A percentile compares a stretch with the other conserved stretches of the same genome.
Conservation (phyloP, 129 eudicot genomes). For the Scalesia atractyloides region DNA sequence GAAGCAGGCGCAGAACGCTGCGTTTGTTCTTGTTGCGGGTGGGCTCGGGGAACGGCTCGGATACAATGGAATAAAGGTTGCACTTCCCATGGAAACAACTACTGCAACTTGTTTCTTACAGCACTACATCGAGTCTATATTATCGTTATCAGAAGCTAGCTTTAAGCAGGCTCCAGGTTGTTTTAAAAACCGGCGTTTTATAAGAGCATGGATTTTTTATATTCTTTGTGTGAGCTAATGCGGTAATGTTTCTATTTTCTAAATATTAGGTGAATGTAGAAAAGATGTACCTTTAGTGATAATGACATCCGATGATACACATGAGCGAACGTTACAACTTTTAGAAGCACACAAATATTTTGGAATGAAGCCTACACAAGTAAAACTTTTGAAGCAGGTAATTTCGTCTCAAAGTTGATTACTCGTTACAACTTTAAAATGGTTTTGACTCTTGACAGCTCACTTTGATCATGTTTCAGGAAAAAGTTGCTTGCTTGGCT, state of each 20-base stretch:
- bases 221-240: background rate
- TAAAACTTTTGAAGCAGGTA: constrained; percentile 94
- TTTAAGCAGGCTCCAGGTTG: constrained; percentile 54
- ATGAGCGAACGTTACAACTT: constrained; percentile 66
- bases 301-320: constrained; percentile 99
- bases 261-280: constrained; percentile 53
- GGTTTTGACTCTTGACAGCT: background rate
- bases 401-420: background rate
- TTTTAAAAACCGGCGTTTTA: background rate
- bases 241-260: background rate
- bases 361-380: constrained; percentile 93
- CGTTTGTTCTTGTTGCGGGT: constrained; percentile 99
- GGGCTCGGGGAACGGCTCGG: constrained; percentile 99
- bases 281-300: constrained; percentile 83
- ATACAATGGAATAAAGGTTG: constrained; percentile 95
- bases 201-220: background rate
- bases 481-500: constrained; percentile 97
- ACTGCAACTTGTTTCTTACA: constrained; percentile 80
- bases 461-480: constrained; percentile 48
- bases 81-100: constrained; percentile 75
- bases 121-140: constrained; percentile 74
- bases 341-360: constrained; percentile 76
- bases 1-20: constrained; percentile 76
- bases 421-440: background rate
- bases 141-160: constrained; percentile 80